These are phyloP conservation scores for Takashimella koratensis DNA, from an alignment of 1,284 basidiomycete species.

Conservation along the genomic window DNA sequence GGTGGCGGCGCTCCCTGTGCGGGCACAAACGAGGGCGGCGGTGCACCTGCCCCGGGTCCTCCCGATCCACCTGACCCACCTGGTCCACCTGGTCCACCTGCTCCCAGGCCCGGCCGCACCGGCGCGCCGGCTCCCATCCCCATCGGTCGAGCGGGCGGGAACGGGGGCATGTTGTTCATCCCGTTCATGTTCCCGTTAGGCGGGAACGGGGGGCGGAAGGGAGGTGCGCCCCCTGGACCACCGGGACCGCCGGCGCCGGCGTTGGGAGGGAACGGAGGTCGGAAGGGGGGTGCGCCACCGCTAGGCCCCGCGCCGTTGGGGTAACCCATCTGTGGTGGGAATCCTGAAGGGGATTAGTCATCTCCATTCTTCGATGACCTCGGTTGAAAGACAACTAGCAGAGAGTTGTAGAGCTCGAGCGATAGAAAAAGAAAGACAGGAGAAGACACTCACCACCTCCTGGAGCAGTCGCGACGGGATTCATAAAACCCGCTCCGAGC, in stretches of 20 bases:
- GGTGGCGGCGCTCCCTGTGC: constrained; percentile 17
- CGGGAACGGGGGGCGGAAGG: constrained; percentile 58
- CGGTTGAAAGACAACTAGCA: background rate
- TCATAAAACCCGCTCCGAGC: constrained; percentile 42
- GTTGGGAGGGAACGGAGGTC: constrained; percentile 60
- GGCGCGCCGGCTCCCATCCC: too few species aligned
- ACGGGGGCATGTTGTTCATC: constrained; percentile 13
- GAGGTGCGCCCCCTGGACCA: constrained; percentile 3
- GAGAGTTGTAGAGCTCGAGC: background rate
- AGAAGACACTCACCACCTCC: constrained; percentile 12
- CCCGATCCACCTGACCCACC: background rate
- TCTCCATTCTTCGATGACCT: background rate
- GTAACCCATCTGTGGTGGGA: background rate
- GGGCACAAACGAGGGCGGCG: constrained; percentile 40
- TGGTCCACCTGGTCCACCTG: too few species aligned
- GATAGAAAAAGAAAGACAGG: constrained; percentile 1
- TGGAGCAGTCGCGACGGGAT: constrained; percentile 30
- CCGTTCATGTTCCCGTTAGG: constrained; percentile 39
- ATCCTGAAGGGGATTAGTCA: background rate
- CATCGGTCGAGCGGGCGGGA: constrained; percentile 12
- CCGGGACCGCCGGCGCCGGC: too few species aligned
- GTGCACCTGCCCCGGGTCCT: constrained; percentile 4
- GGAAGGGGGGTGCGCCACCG: constrained; percentile 15
- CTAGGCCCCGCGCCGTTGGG: background rate
- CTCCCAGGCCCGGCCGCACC: constrained; percentile 5